phyloP scores from a whole-genome alignment of 2,329 filamentous ascomycete genomes.

The Penicillium hesseltinei region DNA sequence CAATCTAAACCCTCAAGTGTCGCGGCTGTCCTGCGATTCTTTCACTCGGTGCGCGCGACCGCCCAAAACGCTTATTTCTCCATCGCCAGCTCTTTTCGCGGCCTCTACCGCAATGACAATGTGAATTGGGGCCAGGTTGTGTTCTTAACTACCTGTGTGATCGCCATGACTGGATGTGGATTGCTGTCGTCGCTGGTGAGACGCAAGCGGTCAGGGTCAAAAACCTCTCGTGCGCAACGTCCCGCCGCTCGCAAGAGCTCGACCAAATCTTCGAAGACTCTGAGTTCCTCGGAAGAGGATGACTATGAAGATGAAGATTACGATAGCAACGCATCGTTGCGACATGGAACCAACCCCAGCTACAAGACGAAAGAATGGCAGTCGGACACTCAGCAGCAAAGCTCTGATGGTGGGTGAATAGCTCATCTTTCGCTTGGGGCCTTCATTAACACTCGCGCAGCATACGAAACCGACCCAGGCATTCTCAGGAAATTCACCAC shows the following conservation, averaged over 20 bases:
- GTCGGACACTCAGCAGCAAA: conserved; percentile 28
- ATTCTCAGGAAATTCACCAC: conserved; percentile 75
- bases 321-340: conserved; percentile 35
- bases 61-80: conserved; percentile 19
- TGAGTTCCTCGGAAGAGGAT: conserved; percentile 40
- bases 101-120: conserved; percentile 27
- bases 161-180: conserved; percentile 40
- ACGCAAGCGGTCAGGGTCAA: conserved; percentile 21
- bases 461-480: conserved; percentile 65
- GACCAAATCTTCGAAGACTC: conserved; percentile 28
- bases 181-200: conserved; percentile 31
- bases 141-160: conserved; percentile 32
- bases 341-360: conserved; percentile 25
- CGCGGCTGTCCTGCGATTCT: conserved; percentile 19
- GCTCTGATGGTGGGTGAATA: conserved; percentile 30
- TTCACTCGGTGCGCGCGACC: conserved; percentile 20
- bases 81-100: conserved; percentile 20
- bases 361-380: conserved; percentile 20
- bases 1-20: conserved; percentile 11
- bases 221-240: conserved; percentile 10
- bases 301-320: conserved; percentile 39
- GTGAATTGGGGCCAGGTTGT: conserved; percentile 32
- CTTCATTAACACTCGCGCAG: conserved; percentile 22
- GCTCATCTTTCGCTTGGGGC: background rate
- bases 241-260: conserved; percentile 17